Base-by-base conservation (phyloP, 169 alveolate genomes). In the Cytauxzoon felis region DNA sequence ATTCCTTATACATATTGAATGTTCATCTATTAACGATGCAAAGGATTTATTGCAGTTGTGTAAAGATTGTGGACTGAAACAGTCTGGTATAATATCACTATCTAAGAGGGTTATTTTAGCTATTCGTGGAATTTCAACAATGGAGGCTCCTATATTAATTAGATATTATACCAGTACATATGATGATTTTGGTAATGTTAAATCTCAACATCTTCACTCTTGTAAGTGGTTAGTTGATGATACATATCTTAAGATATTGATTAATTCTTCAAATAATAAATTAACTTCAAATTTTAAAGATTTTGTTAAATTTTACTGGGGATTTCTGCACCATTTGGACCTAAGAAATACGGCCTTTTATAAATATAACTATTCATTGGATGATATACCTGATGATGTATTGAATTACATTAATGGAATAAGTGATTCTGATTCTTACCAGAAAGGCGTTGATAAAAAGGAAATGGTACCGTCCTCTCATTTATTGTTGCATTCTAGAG, bases 1-100 rank as follows among this genome's bases (percentile, higher is more conserved):
- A 24, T 86, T 86, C 23, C 57, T 86, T n/a, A 42, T 86, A 16
- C 91, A 86, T 60, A 81, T 86, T 1, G 85, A 86, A 41, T 86
- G 87, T 48, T 52, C 27, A 2, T 38, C 57, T 43, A 24, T 86
- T 29, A 60, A 33, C 19, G 79, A 67, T 52, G 89, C 89, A 5
- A 29, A 65, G 19, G 57, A 48, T 24, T 61, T 86, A n/a, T 56
- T 86, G 27, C 64, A 81, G 18, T 16, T 86, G 23, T 76, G 80
- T 11, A 73, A 73, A 51, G n/a, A 27, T 30, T 49, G 78, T 24
- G 91, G 91, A 0, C 64, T 86, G 36, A 86, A 86, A 58, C 89
- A 86, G 54, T 81, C 89, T 19, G 91, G 91, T 0, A 58, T 86
- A 1, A 38, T 75, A 8, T 62, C 85, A 7, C 69, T 62, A 47